These are phyloP conservation scores for Paracamarosporium sp. DNA, from an alignment of 2,329 filamentous ascomycete genomes.

Conservation along the genomic window DNA sequence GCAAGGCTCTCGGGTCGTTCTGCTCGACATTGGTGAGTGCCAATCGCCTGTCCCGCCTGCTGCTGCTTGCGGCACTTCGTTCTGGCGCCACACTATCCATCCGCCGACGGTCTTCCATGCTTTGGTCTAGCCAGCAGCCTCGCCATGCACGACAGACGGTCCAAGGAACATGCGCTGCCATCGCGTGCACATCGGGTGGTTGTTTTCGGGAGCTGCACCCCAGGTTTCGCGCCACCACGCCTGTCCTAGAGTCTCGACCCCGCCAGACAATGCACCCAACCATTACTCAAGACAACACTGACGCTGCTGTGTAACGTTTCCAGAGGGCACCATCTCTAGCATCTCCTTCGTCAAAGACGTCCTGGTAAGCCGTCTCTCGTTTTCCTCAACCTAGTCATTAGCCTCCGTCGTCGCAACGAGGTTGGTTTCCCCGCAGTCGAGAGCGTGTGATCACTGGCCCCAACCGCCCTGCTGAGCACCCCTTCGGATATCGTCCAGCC, in stretches of 20 bases:
- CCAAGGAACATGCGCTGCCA: conserved; percentile 16
- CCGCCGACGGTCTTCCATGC: conserved; percentile 8
- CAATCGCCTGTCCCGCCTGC: conserved; percentile 8
- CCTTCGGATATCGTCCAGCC: conserved; percentile 29
- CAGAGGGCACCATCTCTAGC: conserved; percentile 83
- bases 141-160: conserved; percentile 20
- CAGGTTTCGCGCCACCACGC: conserved; percentile 33
- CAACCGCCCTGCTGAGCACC: conserved; percentile 29
- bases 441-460: conserved; percentile 32
- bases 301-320: conserved; percentile 27
- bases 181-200: conserved; percentile 7
- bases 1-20: conserved; percentile 53
- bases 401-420: conserved; percentile 24
- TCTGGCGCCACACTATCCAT: conserved; percentile 8
- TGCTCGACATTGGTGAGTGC: conserved; percentile 66
- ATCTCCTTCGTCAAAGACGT: conserved; percentile 86
- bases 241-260: conserved; percentile 23
- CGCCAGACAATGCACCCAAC: conserved; percentile 18
- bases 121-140: conserved; percentile 26
- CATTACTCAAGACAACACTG: conserved; percentile 31
- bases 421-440: conserved; percentile 36
- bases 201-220: conserved; percentile 29
- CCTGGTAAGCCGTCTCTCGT: conserved; percentile 65
- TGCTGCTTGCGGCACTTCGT: conserved; percentile 18
- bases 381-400: conserved; percentile 20